Evolutionary conservation across 768 basidiomycete genomes (phyloP).

Genomic region (Lanmaoa pseudosensibilis): DNA sequence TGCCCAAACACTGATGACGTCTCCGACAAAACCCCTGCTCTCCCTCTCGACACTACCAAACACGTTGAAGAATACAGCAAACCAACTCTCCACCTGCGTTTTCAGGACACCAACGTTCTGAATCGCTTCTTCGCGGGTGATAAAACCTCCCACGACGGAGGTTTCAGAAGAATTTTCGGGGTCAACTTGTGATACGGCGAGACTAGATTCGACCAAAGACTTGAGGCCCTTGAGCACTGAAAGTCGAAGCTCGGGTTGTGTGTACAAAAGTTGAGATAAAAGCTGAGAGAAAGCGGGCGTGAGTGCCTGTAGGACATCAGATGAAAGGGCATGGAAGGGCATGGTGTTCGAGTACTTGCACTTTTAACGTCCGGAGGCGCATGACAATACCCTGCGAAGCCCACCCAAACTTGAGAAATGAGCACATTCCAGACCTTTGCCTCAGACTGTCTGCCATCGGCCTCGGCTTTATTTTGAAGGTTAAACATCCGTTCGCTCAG

Average conservation of each 20-base stretch:
- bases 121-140: slow-evolving; percentile 60
- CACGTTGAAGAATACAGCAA: slow-evolving; percentile 96
- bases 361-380: slow-evolving; percentile 71
- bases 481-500: slow-evolving; percentile 93
- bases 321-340: neutral
- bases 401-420: slow-evolving; percentile 90
- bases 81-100: slow-evolving; percentile 85
- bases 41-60: slow-evolving; percentile 84
- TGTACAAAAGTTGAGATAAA: slow-evolving; percentile 91
- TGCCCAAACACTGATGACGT: slow-evolving; percentile 86
- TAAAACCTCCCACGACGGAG: slow-evolving; percentile 25
- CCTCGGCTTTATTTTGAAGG: slow-evolving; percentile 76
- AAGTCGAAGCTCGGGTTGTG: slow-evolving; percentile 79
- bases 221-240: slow-evolving; percentile 81
- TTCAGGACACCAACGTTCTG: slow-evolving; percentile 72
- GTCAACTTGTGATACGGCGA: slow-evolving; percentile 43
- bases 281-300: slow-evolving; percentile 79
- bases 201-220: slow-evolving; percentile 78
- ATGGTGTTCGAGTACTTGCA: slow-evolving; percentile 39
- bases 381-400: slow-evolving; percentile 88
- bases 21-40: slow-evolving; percentile 72
- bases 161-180: slow-evolving; percentile 31
- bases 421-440: slow-evolving; percentile 96
- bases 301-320: slow-evolving; percentile 53
- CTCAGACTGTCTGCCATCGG: slow-evolving; percentile 72